Percentiles rank a stretch among this genome's conserved stretches.
phyloP scores from a whole-genome alignment of 768 basidiomycete species.

The Mycena chlorophos region DNA sequence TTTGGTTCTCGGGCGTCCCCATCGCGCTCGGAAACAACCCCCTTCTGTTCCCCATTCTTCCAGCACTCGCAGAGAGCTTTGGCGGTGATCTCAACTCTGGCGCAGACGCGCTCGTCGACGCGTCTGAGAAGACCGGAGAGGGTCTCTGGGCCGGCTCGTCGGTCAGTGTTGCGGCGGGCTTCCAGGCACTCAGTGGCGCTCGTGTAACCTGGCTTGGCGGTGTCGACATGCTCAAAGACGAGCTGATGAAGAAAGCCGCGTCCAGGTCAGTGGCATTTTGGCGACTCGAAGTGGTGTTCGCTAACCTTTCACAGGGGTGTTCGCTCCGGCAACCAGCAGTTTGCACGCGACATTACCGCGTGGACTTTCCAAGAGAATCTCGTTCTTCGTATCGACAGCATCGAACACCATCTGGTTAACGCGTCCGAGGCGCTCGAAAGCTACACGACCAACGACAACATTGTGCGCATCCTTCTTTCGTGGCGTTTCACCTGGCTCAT shows the following conservation, averaged over 20 bases:
- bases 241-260: conserved; percentile 64
- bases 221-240: conserved; percentile 76
- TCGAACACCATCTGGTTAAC: conserved; percentile 71
- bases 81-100: conserved; percentile 67
- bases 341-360: conserved; percentile 70
- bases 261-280: conserved; percentile 46
- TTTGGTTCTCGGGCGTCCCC: conserved; percentile 78
- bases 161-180: conserved; percentile 79
- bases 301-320: conserved; percentile 46
- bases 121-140: conserved; percentile 73
- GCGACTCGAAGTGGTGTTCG: conserved; percentile 1
- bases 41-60: conserved; percentile 77
- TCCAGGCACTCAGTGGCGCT: conserved; percentile 80
- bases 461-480: conserved; percentile 48
- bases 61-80: conserved; percentile 74
- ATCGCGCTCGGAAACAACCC: conserved; percentile 72
- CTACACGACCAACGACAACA: conserved; percentile 85
- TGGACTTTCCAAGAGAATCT: conserved; percentile 92
- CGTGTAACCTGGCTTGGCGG: conserved; percentile 83
- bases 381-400: conserved; percentile 75
- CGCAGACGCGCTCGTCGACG: conserved; percentile 66
- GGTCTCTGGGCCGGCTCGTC: conserved; percentile 81
- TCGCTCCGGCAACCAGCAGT: conserved; percentile 72
- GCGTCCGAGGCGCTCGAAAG: conserved; percentile 59
- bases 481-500: background rate